These are phyloP conservation scores for Heteromeles arbutifolia DNA, from an alignment of 306 rosid species.

Conservation along the genomic window DNA sequence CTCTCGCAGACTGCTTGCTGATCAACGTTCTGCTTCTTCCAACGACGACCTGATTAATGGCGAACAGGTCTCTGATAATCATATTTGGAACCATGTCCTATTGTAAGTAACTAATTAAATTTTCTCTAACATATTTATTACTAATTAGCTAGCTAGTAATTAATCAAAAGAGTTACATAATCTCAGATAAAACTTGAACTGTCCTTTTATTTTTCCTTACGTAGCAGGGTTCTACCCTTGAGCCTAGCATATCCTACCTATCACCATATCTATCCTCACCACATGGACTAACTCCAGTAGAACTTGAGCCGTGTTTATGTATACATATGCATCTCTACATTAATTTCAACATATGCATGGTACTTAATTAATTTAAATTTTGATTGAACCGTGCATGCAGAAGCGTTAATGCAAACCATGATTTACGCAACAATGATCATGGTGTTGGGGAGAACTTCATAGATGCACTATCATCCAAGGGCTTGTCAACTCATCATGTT, in stretches of 20 bases:
- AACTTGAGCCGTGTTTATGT: neutral
- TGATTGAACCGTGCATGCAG: constrained; percentile 25
- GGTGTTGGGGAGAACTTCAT: constrained; percentile 59
- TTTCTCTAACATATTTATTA: neutral
- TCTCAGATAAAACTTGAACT: neutral
- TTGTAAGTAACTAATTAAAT: constrained; percentile 37
- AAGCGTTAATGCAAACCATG: constrained; percentile 47
- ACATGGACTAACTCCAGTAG: neutral
- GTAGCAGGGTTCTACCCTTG: neutral
- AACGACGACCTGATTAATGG: constrained; percentile 32
- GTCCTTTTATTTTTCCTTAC: neutral
- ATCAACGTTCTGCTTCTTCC: constrained; percentile 39
- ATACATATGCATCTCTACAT: too few species aligned
- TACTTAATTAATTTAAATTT: neutral
- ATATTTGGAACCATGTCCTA: constrained; percentile 73
- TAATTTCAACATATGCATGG: neutral
- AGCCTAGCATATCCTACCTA: neutral
- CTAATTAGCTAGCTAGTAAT: neutral
- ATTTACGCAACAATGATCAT: constrained; percentile 32
- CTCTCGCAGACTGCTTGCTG: constrained; percentile 29
- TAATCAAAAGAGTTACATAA: neutral
- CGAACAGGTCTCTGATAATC: constrained; percentile 60
- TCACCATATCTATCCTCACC: neutral
- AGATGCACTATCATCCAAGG: constrained; percentile 57
- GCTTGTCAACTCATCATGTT: constrained; percentile 23